Base-by-base conservation (phyloP, 768 basidiomycete species). In the Tephrocybe rancida region DNA sequence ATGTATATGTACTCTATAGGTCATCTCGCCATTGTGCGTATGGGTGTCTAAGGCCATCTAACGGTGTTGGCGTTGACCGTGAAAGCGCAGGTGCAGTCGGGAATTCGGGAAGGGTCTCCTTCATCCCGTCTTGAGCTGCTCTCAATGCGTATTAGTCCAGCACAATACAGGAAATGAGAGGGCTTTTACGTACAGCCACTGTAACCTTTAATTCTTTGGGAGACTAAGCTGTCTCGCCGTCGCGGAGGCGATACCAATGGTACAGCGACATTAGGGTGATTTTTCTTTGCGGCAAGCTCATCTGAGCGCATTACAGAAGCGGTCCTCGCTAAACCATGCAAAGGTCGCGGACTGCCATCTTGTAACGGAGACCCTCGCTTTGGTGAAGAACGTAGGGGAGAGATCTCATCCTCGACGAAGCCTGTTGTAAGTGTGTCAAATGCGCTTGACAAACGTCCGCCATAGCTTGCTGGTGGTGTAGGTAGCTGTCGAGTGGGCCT, bases 221-320 rank as follows among this genome's bases (percentile, higher is more conserved):
- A 55, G 24, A 76, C 73, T 14, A 74, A 45, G 48, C 73, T 75
- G 44, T 74, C 72, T 48, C 73, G 63, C 48, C 64, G 68, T 34
- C 52, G 55, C 39, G 54, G 44, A 43, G 61, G 48, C 22, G 48
- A 13, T 42, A 38, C 11, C 38, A n/a, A n/a, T n/a, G n/a, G n/a
- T n/a, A 53, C 44, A 13, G 56, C 19, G 5, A 58, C 59, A 35
- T 27, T 50, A 5, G 56, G 54, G 14, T 50, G 59, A 19, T 25
- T 48, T 11, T 39, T 45, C 5, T 39, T 29, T 39, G 44, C 56
- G 19, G 27, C 38, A 10, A 32, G 25, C 41, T 55, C 39, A 26
- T 47, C 7, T 29, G 49, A 44, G 13, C 44, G 46, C 19, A 32
- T 57, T 18, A 56, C 25, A 16, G 52, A 60, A n/a, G 42, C 16